Evolutionary conservation across 192 early-diverging fungal species (phyloP).

Genomic region (Martensiomyces pterosporus): DNA sequence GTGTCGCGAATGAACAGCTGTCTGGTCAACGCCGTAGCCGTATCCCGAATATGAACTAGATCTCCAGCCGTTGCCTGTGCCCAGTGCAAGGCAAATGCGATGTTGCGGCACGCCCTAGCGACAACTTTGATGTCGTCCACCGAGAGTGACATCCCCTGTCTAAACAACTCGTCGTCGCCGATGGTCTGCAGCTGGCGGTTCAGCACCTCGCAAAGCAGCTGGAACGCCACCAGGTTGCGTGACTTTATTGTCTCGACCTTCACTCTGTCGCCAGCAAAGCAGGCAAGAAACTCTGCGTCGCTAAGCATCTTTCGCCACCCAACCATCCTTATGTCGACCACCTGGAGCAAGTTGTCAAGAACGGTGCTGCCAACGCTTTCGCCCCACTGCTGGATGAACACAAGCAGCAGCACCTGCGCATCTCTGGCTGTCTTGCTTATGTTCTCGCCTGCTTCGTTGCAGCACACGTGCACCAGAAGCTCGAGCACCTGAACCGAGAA

Average conservation of each 20-base stretch:
- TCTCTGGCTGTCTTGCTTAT: background rate
- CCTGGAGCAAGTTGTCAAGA: constrained; percentile 39
- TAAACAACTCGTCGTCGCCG: constrained; percentile 85
- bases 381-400: constrained; percentile 44
- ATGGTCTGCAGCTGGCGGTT: constrained; percentile 69
- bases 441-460: constrained; percentile 8
- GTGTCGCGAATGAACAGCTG: constrained; percentile 58
- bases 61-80: constrained; percentile 29
- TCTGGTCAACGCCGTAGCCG: constrained; percentile 61
- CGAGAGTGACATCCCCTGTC: constrained; percentile 40
- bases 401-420: constrained; percentile 34
- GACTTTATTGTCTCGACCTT: constrained; percentile 18
- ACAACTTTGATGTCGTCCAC: constrained; percentile 20
- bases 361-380: constrained; percentile 25
- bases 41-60: constrained; percentile 55
- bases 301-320: constrained; percentile 25
- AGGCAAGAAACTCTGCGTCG: constrained; percentile 22
- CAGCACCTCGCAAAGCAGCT: constrained; percentile 70
- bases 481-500: constrained; percentile 24
- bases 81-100: constrained; percentile 77
- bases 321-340: constrained; percentile 37
- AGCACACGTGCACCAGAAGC: constrained; percentile 32
- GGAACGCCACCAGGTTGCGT: constrained; percentile 36
- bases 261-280: constrained; percentile 26
- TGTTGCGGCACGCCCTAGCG: constrained; percentile 51